Percentiles rank a stretch among this genome's conserved stretches.
Evolutionary conservation across 805 yeast species (phyloP).

Genomic region (Suhomyces faveliae): DNA sequence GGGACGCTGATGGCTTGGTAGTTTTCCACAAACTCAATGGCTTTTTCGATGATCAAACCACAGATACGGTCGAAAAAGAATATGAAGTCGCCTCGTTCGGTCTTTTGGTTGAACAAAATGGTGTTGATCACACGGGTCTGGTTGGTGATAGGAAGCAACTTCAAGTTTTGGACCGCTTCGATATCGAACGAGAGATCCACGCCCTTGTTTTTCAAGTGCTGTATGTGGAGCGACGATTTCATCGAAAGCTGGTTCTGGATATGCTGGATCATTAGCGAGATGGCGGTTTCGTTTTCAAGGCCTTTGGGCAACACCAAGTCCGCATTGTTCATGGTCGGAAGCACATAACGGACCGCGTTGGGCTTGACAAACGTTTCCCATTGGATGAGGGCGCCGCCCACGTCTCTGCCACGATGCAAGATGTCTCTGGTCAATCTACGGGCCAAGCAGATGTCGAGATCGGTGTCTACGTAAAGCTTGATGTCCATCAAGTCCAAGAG

Average conservation of each 20-base stretch:
- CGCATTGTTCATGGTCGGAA: constrained; percentile 75
- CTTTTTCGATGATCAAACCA: constrained; percentile 62
- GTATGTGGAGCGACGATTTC: constrained; percentile 68
- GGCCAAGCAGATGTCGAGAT: constrained; percentile 87
- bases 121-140: constrained; percentile 75
- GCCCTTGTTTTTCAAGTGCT: constrained; percentile 60
- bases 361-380: constrained; percentile 94
- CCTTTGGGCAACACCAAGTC: constrained; percentile 92
- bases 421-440: constrained; percentile 87
- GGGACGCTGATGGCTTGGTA: constrained; percentile 34
- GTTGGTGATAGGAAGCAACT: constrained; percentile 48
- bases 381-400: constrained; percentile 77
- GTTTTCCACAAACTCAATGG: constrained; percentile 53
- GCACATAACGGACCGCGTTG: constrained; percentile 71
- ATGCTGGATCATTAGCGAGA: constrained; percentile 75
- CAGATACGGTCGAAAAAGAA: constrained; percentile 87
- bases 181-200: constrained; percentile 32
- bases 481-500: constrained; percentile 76
- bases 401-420: constrained; percentile 79
- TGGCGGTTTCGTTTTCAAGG: constrained; percentile 76
- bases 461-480: constrained; percentile 91
- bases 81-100: constrained; percentile 73
- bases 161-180: constrained; percentile 28
- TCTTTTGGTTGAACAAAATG: constrained; percentile 54
- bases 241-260: constrained; percentile 65